phyloP scores from a whole-genome alignment of 116 monocot genomes.

The Phalaenopsis hybrid region DNA sequence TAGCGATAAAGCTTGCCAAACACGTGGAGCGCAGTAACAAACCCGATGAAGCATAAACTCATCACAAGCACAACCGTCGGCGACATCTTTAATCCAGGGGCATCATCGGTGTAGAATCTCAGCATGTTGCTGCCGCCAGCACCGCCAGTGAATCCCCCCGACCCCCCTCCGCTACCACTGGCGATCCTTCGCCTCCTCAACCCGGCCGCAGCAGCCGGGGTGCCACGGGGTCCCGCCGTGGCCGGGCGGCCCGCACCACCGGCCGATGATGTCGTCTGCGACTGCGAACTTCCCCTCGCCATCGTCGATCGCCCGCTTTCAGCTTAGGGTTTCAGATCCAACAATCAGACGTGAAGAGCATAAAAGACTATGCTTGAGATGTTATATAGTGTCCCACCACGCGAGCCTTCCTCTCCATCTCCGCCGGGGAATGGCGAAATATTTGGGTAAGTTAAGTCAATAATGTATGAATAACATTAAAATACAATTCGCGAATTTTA shows the following conservation, averaged over 20 bases:
- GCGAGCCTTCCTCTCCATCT: background rate
- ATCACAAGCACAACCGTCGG: conserved; percentile 73
- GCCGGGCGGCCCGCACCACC: conserved; percentile 15
- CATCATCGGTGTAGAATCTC: conserved; percentile 71
- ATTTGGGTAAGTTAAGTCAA: too few relatives aligned
- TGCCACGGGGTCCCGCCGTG: conserved; percentile 19
- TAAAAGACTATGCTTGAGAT: background rate
- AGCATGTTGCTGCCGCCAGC: conserved; percentile 68
- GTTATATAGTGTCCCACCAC: background rate
- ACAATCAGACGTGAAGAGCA: background rate
- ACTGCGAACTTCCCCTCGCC: conserved; percentile 35
- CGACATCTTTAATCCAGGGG: conserved; percentile 58
- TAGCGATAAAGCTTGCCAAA: conserved; percentile 75
- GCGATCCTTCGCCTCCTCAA: conserved; percentile 28
- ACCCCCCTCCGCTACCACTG: conserved; percentile 12
- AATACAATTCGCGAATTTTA: too few relatives aligned
- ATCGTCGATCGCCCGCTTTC: conserved; percentile 6
- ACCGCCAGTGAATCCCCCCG: conserved; percentile 8
- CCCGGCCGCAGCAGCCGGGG: conserved; percentile 25
- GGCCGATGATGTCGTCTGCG: conserved; percentile 20
- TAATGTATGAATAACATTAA: too few relatives aligned
- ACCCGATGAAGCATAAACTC: conserved; percentile 74
- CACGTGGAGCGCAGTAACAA: conserved; percentile 64
- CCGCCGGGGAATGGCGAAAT: background rate
- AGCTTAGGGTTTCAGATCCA: background rate